Evolutionary conservation across 768 basidiomycete genomes (phyloP).

Genomic region (Lactifluus pinguis): DNA sequence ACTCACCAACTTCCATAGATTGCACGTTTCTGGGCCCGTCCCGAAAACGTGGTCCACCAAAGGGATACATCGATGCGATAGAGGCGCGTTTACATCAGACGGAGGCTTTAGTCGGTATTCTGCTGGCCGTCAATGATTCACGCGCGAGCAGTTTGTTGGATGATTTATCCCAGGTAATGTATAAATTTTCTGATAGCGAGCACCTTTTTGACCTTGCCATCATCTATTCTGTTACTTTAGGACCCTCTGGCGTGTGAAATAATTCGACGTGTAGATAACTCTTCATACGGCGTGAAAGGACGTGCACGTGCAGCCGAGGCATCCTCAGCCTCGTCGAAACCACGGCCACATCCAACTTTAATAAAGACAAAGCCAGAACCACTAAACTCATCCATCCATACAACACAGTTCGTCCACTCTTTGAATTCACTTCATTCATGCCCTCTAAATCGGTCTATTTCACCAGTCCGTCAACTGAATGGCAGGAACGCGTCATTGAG

Average conservation of each 20-base stretch:
- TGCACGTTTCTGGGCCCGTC: constrained; percentile 76
- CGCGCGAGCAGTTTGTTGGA: constrained; percentile 33
- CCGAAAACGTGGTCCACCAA: constrained; percentile 80
- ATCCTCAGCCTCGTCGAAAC: constrained; percentile 21
- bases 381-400: constrained; percentile 24
- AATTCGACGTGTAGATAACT: constrained; percentile 70
- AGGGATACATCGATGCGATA: constrained; percentile 92
- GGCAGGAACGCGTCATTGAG: constrained; percentile 60
- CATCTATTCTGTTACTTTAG: constrained; percentile 26
- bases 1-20: constrained; percentile 31
- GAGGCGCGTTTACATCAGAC: constrained; percentile 87
- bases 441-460: background rate
- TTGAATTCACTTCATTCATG: background rate
- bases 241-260: constrained; percentile 77
- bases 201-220: background rate
- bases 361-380: constrained; percentile 18
- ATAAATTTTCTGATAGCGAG: background rate
- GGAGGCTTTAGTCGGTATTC: constrained; percentile 78
- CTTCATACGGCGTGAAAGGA: constrained; percentile 69
- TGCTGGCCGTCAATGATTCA: constrained; percentile 43
- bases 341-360: constrained; percentile 18
- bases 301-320: constrained; percentile 39
- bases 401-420: constrained; percentile 48
- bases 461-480: constrained; percentile 69
- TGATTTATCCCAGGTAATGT: constrained; percentile 29